Conservation (phyloP, 73 alveolate genomes). For the Paramecium biaurelia region DNA sequence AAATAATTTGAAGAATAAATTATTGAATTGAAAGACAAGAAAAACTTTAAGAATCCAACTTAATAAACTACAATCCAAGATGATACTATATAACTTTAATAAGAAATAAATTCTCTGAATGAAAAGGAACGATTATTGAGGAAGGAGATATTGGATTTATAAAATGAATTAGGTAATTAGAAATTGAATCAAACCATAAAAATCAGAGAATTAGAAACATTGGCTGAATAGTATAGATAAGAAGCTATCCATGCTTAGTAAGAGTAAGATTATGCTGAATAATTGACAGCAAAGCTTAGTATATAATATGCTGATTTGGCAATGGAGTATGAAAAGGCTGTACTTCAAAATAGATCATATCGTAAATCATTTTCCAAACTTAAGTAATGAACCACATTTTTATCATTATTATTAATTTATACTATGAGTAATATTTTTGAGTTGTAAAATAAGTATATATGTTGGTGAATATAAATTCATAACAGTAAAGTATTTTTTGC, state of each 20-base stretch:
- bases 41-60: not conserved
- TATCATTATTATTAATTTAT: not conserved
- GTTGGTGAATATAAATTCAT: not conserved
- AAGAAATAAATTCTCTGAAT: not conserved
- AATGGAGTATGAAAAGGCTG: conserved; percentile 20
- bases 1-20: not conserved
- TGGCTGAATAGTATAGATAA: not conserved
- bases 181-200: not conserved
- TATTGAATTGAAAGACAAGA: not conserved
- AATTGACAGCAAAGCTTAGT: not conserved
- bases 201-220: not conserved
- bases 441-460: not conserved
- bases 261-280: conserved; percentile 41
- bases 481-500: not conserved
- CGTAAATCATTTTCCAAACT: conserved; percentile 6
- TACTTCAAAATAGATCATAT: conserved; percentile 9
- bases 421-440: not conserved
- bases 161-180: not conserved
- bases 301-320: conserved; percentile 30
- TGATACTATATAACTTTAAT: not conserved
- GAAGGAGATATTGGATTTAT: conserved; percentile 16
- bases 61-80: not conserved
- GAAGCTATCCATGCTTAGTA: not conserved
- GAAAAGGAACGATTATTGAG: not conserved
- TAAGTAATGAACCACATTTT: not conserved